phyloP scores from a whole-genome alignment of 2,329 filamentous ascomycete species.

The Aschersonia sp. region DNA sequence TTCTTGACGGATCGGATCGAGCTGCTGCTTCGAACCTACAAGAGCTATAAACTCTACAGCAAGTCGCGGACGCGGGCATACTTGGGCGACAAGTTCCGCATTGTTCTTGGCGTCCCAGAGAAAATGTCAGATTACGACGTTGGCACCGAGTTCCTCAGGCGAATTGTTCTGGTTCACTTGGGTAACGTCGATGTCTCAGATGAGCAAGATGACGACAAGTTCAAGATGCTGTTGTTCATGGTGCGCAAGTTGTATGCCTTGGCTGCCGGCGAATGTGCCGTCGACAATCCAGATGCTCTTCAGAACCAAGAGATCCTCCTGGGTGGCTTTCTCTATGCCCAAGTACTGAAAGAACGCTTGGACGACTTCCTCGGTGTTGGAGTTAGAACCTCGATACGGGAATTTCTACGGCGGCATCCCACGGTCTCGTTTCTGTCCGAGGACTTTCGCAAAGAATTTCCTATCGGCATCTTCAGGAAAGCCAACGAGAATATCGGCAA shows the following conservation, averaged over 20 bases:
- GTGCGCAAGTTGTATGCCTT: constrained; percentile 87
- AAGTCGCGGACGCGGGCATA: constrained; percentile 72
- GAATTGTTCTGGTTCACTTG: constrained; percentile 82
- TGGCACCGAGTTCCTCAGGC: constrained; percentile 80
- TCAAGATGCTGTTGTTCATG: constrained; percentile 90
- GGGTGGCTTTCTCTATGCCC: constrained; percentile 84
- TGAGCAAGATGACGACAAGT: constrained; percentile 80
- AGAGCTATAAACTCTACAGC: constrained; percentile 73
- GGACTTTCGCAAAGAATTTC: constrained; percentile 68
- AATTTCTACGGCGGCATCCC: constrained; percentile 40
- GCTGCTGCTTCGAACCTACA: constrained; percentile 83
- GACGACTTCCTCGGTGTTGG: constrained; percentile 65
- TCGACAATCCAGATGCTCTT: constrained; percentile 92
- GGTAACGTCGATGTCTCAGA: constrained; percentile 76
- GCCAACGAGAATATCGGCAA: constrained; percentile 83
- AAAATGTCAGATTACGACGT: constrained; percentile 80
- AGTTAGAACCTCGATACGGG: constrained; percentile 37
- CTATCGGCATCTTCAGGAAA: constrained; percentile 60
- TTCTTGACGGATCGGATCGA: constrained; percentile 94
- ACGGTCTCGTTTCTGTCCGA: constrained; percentile 63
- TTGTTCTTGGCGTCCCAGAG: constrained; percentile 71
- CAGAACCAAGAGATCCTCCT: constrained; percentile 93
- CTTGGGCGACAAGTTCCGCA: constrained; percentile 80
- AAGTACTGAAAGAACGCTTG: constrained; percentile 87
- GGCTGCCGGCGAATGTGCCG: constrained; percentile 80